Conservation (phyloP, 2,329 filamentous ascomycete genomes). For the Bertia moriformis region DNA sequence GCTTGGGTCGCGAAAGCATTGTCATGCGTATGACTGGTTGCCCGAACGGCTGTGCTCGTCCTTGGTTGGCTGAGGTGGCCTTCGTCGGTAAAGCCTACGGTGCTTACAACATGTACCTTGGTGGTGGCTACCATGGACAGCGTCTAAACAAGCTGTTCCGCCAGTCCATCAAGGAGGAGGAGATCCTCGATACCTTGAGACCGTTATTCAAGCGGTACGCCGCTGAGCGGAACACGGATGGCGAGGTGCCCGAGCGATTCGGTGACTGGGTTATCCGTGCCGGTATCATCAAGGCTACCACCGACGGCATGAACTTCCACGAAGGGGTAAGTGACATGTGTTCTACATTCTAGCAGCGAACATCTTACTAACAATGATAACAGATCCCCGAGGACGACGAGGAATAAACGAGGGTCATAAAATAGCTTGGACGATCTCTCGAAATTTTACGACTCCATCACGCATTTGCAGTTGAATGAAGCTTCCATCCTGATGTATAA, state of each 20-base stretch:
- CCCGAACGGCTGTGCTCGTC: constrained; percentile 90
- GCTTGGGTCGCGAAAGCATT: constrained; percentile 80
- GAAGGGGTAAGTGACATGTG: constrained; percentile 60
- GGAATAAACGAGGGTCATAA: not conserved
- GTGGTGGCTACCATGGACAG: constrained; percentile 93
- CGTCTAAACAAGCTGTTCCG: constrained; percentile 92
- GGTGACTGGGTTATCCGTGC: constrained; percentile 83
- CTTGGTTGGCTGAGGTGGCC: constrained; percentile 91
- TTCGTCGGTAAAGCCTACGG: constrained; percentile 96
- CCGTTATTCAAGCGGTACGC: constrained; percentile 76
- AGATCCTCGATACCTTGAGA: constrained; percentile 88
- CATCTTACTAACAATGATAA: not conserved
- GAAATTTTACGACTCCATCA: too few species aligned
- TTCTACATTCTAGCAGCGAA: not conserved
- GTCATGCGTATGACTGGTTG: constrained; percentile 99
- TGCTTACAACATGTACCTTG: constrained; percentile 99
- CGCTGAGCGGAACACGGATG: constrained; percentile 65
- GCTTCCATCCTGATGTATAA: too few species aligned
- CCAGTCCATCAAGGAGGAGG: constrained; percentile 90
- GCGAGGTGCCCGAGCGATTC: constrained; percentile 44
- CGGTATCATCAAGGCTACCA: constrained; percentile 78
- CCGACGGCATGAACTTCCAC: constrained; percentile 84
- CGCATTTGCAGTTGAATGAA: too few species aligned
- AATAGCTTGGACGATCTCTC: too few species aligned
- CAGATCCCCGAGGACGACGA: not conserved